phyloP scores from a whole-genome alignment of 2,329 filamentous ascomycete genomes.

The Aspergillus pseudoviridinutans region DNA sequence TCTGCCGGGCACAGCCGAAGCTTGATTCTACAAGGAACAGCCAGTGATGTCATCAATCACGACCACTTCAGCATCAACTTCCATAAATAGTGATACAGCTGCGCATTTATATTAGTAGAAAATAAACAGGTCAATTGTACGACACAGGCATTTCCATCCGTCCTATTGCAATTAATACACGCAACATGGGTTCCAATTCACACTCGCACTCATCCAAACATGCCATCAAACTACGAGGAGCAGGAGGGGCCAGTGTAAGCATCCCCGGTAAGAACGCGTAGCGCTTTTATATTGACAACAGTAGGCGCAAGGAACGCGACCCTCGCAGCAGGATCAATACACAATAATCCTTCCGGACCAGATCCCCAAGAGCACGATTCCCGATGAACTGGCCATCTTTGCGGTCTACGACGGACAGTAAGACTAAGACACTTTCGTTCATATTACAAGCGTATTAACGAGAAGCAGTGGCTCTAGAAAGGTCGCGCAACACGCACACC shows the following conservation, averaged over 20 bases:
- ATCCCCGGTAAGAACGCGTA: neutral
- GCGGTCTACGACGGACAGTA: slow-evolving; percentile 10
- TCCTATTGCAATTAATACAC: neutral
- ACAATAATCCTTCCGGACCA: neutral
- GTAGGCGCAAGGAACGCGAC: slow-evolving; percentile 6
- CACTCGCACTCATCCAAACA: neutral
- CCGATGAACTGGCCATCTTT: slow-evolving; percentile 2
- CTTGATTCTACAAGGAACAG: no score
- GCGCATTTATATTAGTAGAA: no score
- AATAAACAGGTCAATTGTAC: no score
- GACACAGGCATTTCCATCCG: neutral
- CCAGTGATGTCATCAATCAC: no score
- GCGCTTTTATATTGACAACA: neutral
- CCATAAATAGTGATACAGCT: no score
- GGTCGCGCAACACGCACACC: slow-evolving; percentile 2
- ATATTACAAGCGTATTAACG: neutral
- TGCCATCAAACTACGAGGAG: neutral
- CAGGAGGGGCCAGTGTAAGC: neutral
- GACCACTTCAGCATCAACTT: no score
- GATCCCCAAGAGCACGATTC: neutral
- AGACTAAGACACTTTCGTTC: neutral
- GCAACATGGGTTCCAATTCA: neutral
- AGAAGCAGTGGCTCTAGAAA: slow-evolving; percentile 1
- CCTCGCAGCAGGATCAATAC: slow-evolving; percentile 6
- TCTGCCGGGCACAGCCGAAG: no score